Base-by-base conservation (phyloP, 805 yeast genomes). In the Priceomyces haplophilus region DNA sequence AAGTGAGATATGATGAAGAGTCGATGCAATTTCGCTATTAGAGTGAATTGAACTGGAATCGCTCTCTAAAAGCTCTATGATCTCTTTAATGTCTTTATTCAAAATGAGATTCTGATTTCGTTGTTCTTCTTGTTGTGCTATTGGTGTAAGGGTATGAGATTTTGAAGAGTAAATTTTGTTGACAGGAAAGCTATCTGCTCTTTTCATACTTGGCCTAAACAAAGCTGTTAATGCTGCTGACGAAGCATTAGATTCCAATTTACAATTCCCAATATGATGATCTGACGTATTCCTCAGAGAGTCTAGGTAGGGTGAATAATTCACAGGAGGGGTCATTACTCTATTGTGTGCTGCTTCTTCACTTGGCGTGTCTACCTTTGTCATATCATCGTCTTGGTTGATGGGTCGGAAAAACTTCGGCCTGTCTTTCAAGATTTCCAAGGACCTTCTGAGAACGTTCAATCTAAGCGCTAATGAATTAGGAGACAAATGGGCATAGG, bases 401-500 rank as follows among this genome's bases (percentile, higher is more conserved):
- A 50, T 50, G n/a, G 54, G 51, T 37, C 52, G 60, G 50, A 65
- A 63, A 52, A 73, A 58, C 34, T 69, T 74, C 0, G 90, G 89
- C 41, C 85, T 67, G 30, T 82, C 84, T 40, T 82, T 67, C 31
- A 88, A 64, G 33, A 87, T 83, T 58, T 87, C 88, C 41, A 88
- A 62, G 4, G 95, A 84, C 50, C 93, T 66, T 55, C 82, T 85
- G 52, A 88, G 67, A 12, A 86, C 89, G 42, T 82, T 82, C 46
- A 88, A 63, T 43, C 96, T 69, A 37, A 86, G 76, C 0, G 93
- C 87, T 43, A 88, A 62, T 1, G 95, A 83, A 56, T 85, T 85
- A 7, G 90, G 93, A 1, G 91, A 82, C 43, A 87, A 65, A 41
- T 85, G 86, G 2, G 93, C 88, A 58, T 88, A 88, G 0, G 95